Evolutionary conservation across 2,329 filamentous ascomycete genomes (phyloP).

Genomic region (Penicillium expansum): DNA sequence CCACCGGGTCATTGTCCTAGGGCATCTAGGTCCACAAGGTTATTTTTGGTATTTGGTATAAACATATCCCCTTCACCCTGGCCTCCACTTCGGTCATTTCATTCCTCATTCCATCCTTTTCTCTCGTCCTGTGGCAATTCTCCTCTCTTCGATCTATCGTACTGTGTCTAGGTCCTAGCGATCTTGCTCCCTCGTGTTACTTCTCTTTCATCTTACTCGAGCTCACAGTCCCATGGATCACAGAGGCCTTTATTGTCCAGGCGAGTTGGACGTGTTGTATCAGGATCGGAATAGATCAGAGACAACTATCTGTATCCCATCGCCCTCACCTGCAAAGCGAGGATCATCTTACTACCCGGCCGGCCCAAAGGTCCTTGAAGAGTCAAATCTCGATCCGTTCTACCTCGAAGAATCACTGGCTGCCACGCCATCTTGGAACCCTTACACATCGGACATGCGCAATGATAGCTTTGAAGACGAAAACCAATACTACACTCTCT

Average conservation of each 20-base stretch:
- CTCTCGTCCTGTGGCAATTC: slow-evolving; percentile 6
- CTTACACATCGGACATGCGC: slow-evolving; percentile 27
- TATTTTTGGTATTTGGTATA: slow-evolving; percentile 41
- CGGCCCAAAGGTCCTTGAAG: slow-evolving; percentile 29
- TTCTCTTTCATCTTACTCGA: slow-evolving; percentile 10
- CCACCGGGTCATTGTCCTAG: slow-evolving; percentile 23
- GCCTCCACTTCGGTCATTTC: slow-evolving; percentile 6
- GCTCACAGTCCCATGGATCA: slow-evolving; percentile 39
- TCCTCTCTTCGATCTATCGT: slow-evolving; percentile 12
- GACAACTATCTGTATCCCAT: slow-evolving; percentile 30
- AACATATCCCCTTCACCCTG: slow-evolving; percentile 35
- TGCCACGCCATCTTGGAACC: slow-evolving; percentile 27
- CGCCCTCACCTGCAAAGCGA: slow-evolving; percentile 29
- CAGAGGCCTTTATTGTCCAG: slow-evolving; percentile 33
- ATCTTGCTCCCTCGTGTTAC: slow-evolving; percentile 15
- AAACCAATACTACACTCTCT: slow-evolving; percentile 34
- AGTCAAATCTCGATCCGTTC: slow-evolving; percentile 40
- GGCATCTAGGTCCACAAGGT: slow-evolving; percentile 5
- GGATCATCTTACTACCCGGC: slow-evolving; percentile 33
- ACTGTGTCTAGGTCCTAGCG: slow-evolving; percentile 7
- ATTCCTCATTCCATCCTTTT: slow-evolving; percentile 17
- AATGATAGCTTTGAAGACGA: slow-evolving; percentile 33
- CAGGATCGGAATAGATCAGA: slow-evolving; percentile 34
- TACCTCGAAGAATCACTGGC: slow-evolving; percentile 39
- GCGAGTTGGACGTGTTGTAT: slow-evolving; percentile 34